phyloP scores from a whole-genome alignment of 169 alveolate genomes.

The Plasmodium gaboni region DNA sequence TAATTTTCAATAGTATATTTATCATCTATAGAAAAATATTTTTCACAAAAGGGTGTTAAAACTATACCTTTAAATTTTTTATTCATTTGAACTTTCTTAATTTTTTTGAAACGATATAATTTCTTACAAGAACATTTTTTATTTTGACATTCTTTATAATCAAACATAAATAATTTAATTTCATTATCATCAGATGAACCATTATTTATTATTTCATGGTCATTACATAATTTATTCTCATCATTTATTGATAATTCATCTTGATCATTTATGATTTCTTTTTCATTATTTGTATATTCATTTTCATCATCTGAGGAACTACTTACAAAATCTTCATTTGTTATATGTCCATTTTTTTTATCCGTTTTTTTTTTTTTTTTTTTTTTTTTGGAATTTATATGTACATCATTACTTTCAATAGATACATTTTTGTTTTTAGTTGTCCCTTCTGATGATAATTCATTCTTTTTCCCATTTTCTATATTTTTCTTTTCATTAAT shows the following conservation, averaged over 20 bases:
- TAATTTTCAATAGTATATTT: slow-evolving; percentile 43
- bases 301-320: neutral
- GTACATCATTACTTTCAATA: neutral
- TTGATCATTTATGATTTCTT: neutral
- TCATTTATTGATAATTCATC: neutral
- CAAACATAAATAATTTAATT: slow-evolving; percentile 72
- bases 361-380: neutral
- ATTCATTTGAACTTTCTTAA: slow-evolving; percentile 59
- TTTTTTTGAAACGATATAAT: slow-evolving; percentile 71
- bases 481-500: slow-evolving; percentile 55
- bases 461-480: neutral
- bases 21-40: slow-evolving; percentile 69
- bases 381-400: neutral
- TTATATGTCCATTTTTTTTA: neutral
- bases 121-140: slow-evolving; percentile 76
- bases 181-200: neutral
- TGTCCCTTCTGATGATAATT: slow-evolving; percentile 1
- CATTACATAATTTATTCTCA: too few relatives aligned
- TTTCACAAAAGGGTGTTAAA: slow-evolving; percentile 75
- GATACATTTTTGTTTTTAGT: slow-evolving; percentile 10
- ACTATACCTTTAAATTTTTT: slow-evolving; percentile 77
- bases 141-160: slow-evolving; percentile 75
- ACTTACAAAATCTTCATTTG: neutral
- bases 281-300: neutral
- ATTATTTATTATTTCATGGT: neutral